Percentiles rank a stretch among this genome's conserved stretches.
phyloP scores from a whole-genome alignment of 331 rosid genomes.

The Acacia concinna region DNA sequence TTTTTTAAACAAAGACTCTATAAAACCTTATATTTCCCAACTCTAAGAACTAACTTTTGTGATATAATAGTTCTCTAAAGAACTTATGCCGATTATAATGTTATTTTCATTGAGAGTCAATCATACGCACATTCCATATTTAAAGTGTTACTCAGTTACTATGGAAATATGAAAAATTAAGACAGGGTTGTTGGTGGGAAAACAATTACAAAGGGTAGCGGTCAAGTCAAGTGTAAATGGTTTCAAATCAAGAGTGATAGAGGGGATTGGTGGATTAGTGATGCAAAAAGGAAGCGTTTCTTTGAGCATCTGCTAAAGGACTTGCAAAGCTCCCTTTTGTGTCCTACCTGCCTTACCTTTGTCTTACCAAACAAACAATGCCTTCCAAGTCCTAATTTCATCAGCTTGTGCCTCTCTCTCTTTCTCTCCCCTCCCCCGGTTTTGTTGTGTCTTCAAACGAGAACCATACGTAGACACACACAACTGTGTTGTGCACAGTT shows the following conservation, averaged over 20 bases:
- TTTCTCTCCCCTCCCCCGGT: conserved; percentile 14
- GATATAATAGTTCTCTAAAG: too few species aligned
- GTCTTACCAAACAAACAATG: conserved; percentile 32
- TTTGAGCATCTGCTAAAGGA: conserved; percentile 51
- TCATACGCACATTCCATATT: too few species aligned
- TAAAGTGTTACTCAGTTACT: too few species aligned
- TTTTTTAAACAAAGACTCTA: too few species aligned
- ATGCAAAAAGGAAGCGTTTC: conserved; percentile 53
- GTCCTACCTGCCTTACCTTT: conserved; percentile 43
- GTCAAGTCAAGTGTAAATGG: conserved; percentile 35
- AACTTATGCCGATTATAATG: too few species aligned
- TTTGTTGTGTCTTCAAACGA: not conserved
- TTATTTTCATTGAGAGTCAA: too few species aligned
- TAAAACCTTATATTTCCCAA: too few species aligned
- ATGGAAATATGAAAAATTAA: too few species aligned
- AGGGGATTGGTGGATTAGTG: conserved; percentile 53
- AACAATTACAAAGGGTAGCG: not conserved
- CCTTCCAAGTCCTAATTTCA: conserved; percentile 25
- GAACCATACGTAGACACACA: not conserved
- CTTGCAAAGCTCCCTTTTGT: conserved; percentile 44
- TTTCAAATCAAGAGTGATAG: conserved; percentile 46
- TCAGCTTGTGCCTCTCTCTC: not conserved
- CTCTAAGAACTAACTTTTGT: too few species aligned
- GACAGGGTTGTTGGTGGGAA: too few species aligned
- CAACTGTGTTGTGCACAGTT: not conserved